Base-by-base conservation (phyloP, 2,329 filamentous ascomycete species). In the Claviceps citrina region DNA sequence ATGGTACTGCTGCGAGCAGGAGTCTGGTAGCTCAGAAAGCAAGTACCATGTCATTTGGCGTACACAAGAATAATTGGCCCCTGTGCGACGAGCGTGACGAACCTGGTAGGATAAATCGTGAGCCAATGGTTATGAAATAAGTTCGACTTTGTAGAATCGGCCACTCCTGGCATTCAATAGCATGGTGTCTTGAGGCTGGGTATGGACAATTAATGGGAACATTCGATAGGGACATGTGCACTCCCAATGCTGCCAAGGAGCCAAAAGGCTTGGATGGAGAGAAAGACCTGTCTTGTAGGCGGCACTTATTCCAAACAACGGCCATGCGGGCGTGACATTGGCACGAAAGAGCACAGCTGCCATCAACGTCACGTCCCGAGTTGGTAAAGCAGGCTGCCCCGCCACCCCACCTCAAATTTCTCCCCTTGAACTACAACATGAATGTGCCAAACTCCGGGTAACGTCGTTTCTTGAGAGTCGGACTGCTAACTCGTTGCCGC, bases 11-110 rank as follows among this genome's bases (percentile, higher is more conserved):
- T 54, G 51, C 60, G 58, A 57, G 63, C 63, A 64, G 62, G 60
- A 59, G 58, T 59, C 58, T 61, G 61, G 56, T 64, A 67, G 61
- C 60, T 64, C 56, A 54, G 60, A 62, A 43, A 62, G 61, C 65
- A 65, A 64, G 60, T 64, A 64, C 60, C 57, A 61, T 63, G 62
- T 56, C 61, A 63, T 64, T 65, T 65, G 61, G 62, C 64, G 64
- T 62, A 66, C 57, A 61, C 59, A 60, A 42, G 67, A 56, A 68
- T 56, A 22, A 36, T 93, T 93, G 85, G 71, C 22, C 22, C 22
- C 22, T 24, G 22, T 24, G 40, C 40, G 31, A 28, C 32, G 20
- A 16, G 26, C 24, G 31, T 43, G 37, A 43, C 33, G 41, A 43
- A 43, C 9, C 20, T 15, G 37, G 34, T 12, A 30, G 30, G 47